These are phyloP conservation scores for Hordeum marinum DNA, from an alignment of 176 grass and related monocot species.

Conservation along the genomic window DNA sequence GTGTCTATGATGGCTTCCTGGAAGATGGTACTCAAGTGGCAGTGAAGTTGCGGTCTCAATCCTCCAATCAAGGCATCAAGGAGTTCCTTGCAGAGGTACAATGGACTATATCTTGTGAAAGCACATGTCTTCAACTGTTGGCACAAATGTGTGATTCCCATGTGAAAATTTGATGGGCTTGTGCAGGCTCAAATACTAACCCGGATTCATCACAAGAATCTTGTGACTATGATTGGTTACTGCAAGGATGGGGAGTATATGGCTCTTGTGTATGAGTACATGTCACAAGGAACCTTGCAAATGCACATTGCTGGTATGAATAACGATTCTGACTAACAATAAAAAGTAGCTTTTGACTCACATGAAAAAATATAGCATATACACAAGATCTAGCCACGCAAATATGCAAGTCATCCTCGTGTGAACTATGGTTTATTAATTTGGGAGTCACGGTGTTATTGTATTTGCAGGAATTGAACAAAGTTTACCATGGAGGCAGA, in stretches of 20 bases:
- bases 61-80: neutral
- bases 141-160: neutral
- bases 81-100: neutral
- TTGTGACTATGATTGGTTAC: neutral
- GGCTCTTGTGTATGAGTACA: neutral
- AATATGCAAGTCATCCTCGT: neutral
- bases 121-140: neutral
- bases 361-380: neutral
- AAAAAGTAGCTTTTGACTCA: neutral
- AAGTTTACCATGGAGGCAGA: neutral
- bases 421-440: neutral
- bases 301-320: neutral
- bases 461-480: neutral
- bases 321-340: no score
- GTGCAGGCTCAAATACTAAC: neutral
- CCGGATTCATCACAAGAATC: slow-evolving; percentile 9
- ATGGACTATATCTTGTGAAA: neutral
- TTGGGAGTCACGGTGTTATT: neutral
- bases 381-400: neutral
- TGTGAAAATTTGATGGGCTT: neutral
- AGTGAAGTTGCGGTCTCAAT: neutral
- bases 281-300: neutral
- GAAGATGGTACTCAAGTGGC: neutral
- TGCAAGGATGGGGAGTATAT: neutral
- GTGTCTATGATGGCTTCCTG: slow-evolving; percentile 1